Percentiles rank a stretch among this genome's conserved stretches.
Conservation (phyloP, 208 protist species). For the Pavlovales sp. region DNA sequence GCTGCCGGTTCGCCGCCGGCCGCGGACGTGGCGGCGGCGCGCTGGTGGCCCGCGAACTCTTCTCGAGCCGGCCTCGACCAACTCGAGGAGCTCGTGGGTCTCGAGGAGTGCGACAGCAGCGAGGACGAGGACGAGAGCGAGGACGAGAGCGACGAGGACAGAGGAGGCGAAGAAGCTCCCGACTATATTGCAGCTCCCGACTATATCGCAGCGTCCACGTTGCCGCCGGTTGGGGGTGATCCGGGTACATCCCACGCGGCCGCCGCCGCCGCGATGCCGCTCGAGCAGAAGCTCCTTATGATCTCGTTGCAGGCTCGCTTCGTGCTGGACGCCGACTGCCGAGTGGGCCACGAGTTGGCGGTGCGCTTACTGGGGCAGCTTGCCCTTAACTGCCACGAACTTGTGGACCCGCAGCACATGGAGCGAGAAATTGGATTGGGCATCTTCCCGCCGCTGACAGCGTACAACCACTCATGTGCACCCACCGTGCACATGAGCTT, state of each 20-base stretch:
- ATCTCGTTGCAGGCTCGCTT: not conserved
- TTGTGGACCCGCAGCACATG: not conserved
- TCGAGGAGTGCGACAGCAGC: not conserved
- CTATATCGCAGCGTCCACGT: no score
- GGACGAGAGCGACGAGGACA: not conserved
- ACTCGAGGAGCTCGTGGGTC: not conserved
- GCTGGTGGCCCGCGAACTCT: not conserved
- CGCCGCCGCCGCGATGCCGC: not conserved
- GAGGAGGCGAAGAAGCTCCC: no score
- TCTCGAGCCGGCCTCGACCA: no score
- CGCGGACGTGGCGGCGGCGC: no score
- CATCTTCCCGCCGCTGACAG: not conserved
- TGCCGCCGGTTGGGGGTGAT: not conserved
- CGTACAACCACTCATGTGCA: not conserved
- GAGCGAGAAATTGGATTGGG: not conserved
- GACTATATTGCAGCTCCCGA: no score
- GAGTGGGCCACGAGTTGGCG: not conserved
- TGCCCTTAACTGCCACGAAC: not conserved
- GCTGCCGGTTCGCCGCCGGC: no score
- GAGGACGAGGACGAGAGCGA: not conserved
- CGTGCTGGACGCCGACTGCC: not conserved
- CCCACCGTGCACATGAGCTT: not conserved
- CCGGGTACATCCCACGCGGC: no score
- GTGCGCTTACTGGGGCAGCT: not conserved
- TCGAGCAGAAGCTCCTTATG: not conserved